phyloP scores from a whole-genome alignment of 2,329 filamentous ascomycete species.

The Annulohypoxylon truncatum region DNA sequence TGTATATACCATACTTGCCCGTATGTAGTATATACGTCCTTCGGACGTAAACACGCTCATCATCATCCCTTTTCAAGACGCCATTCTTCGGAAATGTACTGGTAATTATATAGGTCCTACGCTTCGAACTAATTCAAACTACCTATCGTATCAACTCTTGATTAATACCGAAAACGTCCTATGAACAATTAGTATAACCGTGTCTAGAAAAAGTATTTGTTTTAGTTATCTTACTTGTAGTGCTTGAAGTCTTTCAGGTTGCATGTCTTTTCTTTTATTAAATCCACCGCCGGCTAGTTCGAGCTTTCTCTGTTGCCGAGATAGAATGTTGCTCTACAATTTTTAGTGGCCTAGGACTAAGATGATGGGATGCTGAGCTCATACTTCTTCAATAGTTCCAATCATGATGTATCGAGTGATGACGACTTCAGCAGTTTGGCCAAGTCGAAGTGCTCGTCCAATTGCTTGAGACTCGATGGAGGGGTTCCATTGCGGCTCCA shows the following conservation, averaged over 20 bases:
- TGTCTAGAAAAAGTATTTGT: background rate
- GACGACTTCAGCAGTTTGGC: slow-evolving; percentile 32
- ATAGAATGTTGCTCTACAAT: background rate
- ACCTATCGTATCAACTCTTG: background rate
- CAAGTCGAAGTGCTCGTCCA: slow-evolving; percentile 45
- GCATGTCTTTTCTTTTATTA: slow-evolving; percentile 10
- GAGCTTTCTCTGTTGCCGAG: slow-evolving; percentile 5
- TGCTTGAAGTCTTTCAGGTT: background rate
- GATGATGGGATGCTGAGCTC: background rate
- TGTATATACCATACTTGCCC: too few relatives aligned
- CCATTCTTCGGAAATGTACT: background rate
- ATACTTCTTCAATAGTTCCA: background rate
- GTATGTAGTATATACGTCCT: too few relatives aligned
- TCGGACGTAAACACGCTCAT: too few relatives aligned
- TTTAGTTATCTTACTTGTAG: background rate
- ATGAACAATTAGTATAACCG: background rate
- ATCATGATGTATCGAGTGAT: background rate
- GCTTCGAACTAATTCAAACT: background rate
- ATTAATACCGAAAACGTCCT: background rate
- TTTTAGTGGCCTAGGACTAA: background rate
- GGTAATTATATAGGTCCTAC: too few relatives aligned
- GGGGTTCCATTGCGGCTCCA: slow-evolving; percentile 51
- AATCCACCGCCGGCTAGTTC: slow-evolving; percentile 5
- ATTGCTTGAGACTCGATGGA: slow-evolving; percentile 49
- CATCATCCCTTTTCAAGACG: too few relatives aligned